Conservation (phyloP, 2,329 filamentous ascomycete species). For the Fusarium avenaceum region DNA sequence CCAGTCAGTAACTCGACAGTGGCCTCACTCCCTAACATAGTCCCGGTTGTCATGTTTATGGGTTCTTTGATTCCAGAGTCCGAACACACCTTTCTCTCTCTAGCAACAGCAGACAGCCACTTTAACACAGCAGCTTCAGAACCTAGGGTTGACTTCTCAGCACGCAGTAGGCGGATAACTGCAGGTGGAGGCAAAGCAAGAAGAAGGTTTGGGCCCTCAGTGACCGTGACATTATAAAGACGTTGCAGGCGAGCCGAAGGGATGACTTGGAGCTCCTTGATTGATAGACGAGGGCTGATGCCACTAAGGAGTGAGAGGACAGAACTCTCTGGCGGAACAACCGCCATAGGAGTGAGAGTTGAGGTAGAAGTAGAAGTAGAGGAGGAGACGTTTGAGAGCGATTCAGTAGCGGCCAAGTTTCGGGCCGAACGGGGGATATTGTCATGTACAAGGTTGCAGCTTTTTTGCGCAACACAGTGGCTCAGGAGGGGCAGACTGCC, state of each 20-base stretch:
- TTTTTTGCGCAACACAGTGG: slow-evolving; percentile 47
- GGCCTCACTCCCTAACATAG: slow-evolving; percentile 2
- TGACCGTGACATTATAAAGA: slow-evolving; percentile 59
- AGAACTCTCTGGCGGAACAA: slow-evolving; percentile 41
- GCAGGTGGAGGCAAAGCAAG: slow-evolving; percentile 60
- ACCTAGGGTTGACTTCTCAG: slow-evolving; percentile 59
- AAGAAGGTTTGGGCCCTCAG: slow-evolving; percentile 57
- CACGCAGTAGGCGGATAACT: slow-evolving; percentile 61
- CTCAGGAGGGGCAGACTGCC: slow-evolving; percentile 42
- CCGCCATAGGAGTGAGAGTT: slow-evolving; percentile 40
- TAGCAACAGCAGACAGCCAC: slow-evolving; percentile 57
- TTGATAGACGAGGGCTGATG: slow-evolving; percentile 44
- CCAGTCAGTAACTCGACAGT: slow-evolving; percentile 42
- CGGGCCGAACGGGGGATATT: slow-evolving; percentile 47
- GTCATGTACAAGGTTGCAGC: slow-evolving; percentile 47
- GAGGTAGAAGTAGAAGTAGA: slow-evolving; percentile 22
- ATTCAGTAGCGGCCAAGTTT: slow-evolving; percentile 43
- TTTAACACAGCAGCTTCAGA: slow-evolving; percentile 61
- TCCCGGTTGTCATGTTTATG: slow-evolving; percentile 5
- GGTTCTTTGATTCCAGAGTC: slow-evolving; percentile 12
- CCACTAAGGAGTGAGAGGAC: slow-evolving; percentile 47
- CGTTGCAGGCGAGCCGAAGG: slow-evolving; percentile 57
- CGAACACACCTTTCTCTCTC: slow-evolving; percentile 28
- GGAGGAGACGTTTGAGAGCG: slow-evolving; percentile 23
- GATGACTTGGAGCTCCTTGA: slow-evolving; percentile 49